Base-by-base conservation (phyloP, 2,329 filamentous ascomycete species). In the Calycina herbarum region DNA sequence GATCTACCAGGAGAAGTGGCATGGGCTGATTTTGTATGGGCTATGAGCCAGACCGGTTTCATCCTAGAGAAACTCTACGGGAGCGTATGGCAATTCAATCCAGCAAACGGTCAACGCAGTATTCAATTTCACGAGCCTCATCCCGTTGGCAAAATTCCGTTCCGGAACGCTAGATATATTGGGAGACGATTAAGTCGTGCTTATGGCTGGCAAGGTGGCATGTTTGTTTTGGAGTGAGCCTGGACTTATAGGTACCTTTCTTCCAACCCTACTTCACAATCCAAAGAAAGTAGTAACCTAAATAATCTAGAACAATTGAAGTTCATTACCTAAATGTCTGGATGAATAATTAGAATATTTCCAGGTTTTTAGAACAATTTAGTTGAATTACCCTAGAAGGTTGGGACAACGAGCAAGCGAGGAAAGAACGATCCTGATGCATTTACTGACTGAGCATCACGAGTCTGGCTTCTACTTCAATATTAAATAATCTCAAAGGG, bases 111-210 rank as follows among this genome's bases (percentile, higher is more conserved):
- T 0, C 76, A 80, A 48, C 74, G 81, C 3, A 80, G 79, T 29
- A 88, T 89, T 38, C 82, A 86, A 63, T 85, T 88, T 67, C 85
- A 89, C 67, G 85, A 88, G 70, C 86, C 86, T 2, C 85, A 89
- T 73, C 84, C 85, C 0, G 72, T 71, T 1, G 76, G 76, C 0
- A 87, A 88, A 74, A 78, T 89, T 3, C 76, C 81, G 0, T 84
- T 82, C 66, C 68, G 69, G 1, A 74, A 73, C 51, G 84, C 83
- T 0, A 77, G 84, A 58, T 73, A 79, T 1, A 75, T 80, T 68
- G 86, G 84, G 0, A 75, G 84, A 57, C 75, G 85, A 27, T 69
- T 88, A 51, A 77, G 73, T 61, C 76, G 82, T 57, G 77, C 79
- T 0, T 88, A 83, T 75, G 84, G 82, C 0, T 87, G 83, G 84